These are phyloP conservation scores for Fusarium tjaetaba DNA, from an alignment of 2,329 filamentous ascomycete genomes.

Conservation along the genomic window DNA sequence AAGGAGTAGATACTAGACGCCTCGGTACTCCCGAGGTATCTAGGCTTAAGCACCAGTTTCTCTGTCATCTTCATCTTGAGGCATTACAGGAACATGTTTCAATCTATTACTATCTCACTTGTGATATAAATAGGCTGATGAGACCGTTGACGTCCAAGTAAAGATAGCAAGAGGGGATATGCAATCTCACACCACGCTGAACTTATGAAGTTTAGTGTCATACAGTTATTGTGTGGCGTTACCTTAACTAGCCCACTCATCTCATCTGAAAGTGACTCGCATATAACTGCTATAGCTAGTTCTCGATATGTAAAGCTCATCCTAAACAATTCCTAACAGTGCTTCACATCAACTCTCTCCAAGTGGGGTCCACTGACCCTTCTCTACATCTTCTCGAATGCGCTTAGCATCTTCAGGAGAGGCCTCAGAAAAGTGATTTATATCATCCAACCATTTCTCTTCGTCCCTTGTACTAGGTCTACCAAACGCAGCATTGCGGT, in stretches of 20 bases:
- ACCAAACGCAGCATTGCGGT: not conserved
- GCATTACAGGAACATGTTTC: not conserved
- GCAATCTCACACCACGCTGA: too few relatives aligned
- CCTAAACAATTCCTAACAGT: not conserved
- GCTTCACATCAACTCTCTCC: not conserved
- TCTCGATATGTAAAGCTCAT: not conserved
- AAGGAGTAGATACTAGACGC: not conserved
- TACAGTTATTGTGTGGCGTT: not conserved
- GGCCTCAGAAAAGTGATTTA: not conserved
- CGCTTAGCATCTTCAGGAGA: not conserved
- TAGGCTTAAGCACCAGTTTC: not conserved
- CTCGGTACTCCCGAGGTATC: not conserved
- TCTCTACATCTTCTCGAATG: not conserved
- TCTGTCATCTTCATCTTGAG: not conserved
- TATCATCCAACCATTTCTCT: not conserved
- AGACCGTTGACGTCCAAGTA: rapidly evolving
- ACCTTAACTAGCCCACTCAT: not conserved
- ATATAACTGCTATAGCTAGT: rapidly evolving
- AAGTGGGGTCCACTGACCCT: not conserved
- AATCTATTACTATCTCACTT: not conserved
- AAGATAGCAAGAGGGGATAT: not conserved
- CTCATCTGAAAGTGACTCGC: not conserved
- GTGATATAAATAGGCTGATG: rapidly evolving
- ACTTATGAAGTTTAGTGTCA: not conserved
- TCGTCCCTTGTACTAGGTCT: not conserved